Evolutionary conservation across 306 rosid species (phyloP).

Genomic region (Echinosophora koreensis): DNA sequence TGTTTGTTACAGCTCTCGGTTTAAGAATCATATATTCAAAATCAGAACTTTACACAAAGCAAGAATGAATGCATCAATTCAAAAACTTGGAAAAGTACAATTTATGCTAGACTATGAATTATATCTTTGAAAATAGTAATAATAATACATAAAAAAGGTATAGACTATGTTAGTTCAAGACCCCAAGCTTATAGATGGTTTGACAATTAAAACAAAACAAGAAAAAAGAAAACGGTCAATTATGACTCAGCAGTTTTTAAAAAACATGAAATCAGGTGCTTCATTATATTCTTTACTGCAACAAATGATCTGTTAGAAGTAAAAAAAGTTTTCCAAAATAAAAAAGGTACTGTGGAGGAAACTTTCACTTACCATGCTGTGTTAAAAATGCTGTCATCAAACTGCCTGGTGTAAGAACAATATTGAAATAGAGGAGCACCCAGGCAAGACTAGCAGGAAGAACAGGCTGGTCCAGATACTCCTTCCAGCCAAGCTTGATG

Average conservation of each 20-base stretch:
- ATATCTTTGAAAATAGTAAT: constrained; percentile 18
- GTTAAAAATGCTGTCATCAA: constrained; percentile 95
- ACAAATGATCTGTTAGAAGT: constrained; percentile 14
- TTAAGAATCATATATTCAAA: constrained; percentile 21
- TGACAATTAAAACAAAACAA: constrained; percentile 5
- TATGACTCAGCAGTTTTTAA: background rate
- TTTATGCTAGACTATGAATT: constrained; percentile 1
- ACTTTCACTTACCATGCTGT: constrained; percentile 74
- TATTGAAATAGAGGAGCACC: constrained; percentile 86
- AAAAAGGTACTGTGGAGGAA: constrained; percentile 30
- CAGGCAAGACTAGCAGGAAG: constrained; percentile 96
- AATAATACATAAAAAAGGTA: background rate
- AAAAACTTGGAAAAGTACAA: background rate
- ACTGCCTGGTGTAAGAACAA: constrained; percentile 95
- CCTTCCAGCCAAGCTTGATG: constrained; percentile 93
- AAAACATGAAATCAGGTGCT: constrained; percentile 22
- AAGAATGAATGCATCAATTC: constrained; percentile 21
- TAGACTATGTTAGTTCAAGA: background rate
- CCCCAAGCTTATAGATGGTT: background rate
- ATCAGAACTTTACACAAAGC: background rate
- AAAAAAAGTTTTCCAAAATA: constrained; percentile 9
- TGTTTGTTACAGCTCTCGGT: constrained; percentile 27
- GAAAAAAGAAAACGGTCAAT: background rate
- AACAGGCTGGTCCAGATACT: constrained; percentile 87
- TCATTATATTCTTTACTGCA: constrained; percentile 5